Evolutionary conservation across 192 early-diverging fungal species (phyloP), one percentile per base, ranked within the genome.

Genomic region (Haplosporangium gracile): DNA sequence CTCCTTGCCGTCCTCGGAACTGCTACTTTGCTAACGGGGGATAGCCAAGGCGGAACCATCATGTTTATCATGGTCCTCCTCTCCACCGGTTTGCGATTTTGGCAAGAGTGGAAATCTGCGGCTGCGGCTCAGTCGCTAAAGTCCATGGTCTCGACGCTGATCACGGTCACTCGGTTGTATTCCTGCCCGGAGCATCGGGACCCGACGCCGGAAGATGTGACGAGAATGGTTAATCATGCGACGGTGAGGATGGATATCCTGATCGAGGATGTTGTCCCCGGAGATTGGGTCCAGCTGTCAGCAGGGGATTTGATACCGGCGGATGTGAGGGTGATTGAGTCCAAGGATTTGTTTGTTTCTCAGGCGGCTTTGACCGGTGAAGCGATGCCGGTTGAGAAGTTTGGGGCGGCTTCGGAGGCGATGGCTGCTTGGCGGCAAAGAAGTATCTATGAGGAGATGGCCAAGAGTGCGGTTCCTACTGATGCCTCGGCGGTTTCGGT

Each of bases 341-440:
- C 88, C 65, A 90, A 89, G 70, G 87, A 91, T 77, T 74, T 91
- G n/a, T 89, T 87, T 68, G 85, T 91, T 20, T 89, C 90, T n/a
- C 87, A 91, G 68, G 82, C 90, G 5, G 70, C 87, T 24, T 76
- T 91, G 36, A 91, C 90, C 40, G 90, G 90, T 15, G 90, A 91
- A 70, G 89, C 83, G 26, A 79, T 91, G 63, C 90, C 90, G 2
- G 85, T 91, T 20, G 90, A 90, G 71, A 90, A 91, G 79, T 79
- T 83, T 40, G 72, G 81, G 24, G 57, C 76, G 5, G 20, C 65
- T 2, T 74, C 79, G 2, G 78, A 82, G 2, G 75, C 82, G 0
- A 79, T 82, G 82, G 74, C 51, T 29, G 45, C 72, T n/a, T 71
- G 51, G 70, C 9, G 20, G 3, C 29, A 78, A 68, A 29, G 68